phyloP scores from a whole-genome alignment of 2,329 filamentous ascomycete species.

The Aspergillus luchuensis region DNA sequence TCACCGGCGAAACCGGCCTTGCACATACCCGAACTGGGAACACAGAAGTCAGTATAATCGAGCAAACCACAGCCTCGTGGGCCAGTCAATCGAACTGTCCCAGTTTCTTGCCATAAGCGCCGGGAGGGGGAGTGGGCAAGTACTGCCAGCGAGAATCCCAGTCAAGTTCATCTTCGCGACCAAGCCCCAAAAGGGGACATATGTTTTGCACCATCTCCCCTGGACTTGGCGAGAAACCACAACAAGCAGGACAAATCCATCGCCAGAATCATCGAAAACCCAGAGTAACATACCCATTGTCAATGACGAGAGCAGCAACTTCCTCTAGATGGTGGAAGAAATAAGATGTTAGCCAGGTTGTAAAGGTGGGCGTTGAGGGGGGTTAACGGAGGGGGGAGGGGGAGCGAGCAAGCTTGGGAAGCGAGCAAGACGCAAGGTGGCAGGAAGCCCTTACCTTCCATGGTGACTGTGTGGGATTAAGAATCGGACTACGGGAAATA shows the following conservation, averaged over 20 bases:
- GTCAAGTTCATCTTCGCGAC: constrained; percentile 12
- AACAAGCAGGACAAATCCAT: constrained; percentile 14
- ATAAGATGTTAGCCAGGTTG: constrained; percentile 37
- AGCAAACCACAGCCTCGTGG: neutral
- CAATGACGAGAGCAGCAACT: constrained; percentile 99
- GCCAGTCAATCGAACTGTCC: neutral
- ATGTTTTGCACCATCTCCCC: constrained; percentile 12
- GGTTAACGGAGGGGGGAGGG: constrained; percentile 2
- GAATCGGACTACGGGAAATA: constrained; percentile 36
- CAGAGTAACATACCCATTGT: constrained; percentile 93
- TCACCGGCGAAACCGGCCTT: constrained; percentile 99
- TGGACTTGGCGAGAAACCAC: constrained; percentile 9
- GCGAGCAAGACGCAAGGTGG: constrained; percentile 30
- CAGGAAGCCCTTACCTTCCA: constrained; percentile 63
- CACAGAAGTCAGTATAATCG: constrained; percentile 18
- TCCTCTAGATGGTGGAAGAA: constrained; percentile 71
- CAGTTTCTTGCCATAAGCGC: neutral
- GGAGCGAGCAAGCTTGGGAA: constrained; percentile 13
- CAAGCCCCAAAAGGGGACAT: constrained; percentile 10
- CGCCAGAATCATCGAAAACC: constrained; percentile 16
- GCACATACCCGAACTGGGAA: constrained; percentile 96
- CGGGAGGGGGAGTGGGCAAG: neutral
- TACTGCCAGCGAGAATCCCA: neutral
- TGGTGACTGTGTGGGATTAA: constrained; percentile 49
- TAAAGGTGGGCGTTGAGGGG: constrained; percentile 13